phyloP scores from a whole-genome alignment of 345 rosid species.

The Eucalyptus tenuipes region DNA sequence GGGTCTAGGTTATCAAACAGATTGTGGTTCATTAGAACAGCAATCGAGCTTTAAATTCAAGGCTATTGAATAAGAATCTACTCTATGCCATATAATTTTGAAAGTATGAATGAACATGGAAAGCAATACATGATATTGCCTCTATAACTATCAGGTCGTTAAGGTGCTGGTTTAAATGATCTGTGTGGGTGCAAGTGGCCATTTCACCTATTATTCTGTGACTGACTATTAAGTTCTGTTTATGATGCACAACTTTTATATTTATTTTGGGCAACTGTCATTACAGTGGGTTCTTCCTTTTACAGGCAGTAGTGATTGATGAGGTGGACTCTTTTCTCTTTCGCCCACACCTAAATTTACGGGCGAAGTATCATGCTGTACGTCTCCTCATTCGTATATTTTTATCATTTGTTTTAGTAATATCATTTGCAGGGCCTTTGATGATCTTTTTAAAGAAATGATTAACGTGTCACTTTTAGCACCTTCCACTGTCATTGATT shows the following conservation, averaged over 20 bases:
- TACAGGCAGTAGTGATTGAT: conserved; percentile 82
- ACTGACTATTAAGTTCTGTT: neutral
- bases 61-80: neutral
- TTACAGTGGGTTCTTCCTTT: neutral
- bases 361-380: conserved; percentile 92
- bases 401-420: neutral
- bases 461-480: neutral
- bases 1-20: neutral
- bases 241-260: neutral
- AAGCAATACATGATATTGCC: neutral
- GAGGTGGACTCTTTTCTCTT: conserved; percentile 92
- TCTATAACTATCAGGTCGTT: neutral
- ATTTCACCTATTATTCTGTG: neutral
- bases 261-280: neutral
- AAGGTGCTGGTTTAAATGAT: neutral
- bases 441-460: neutral
- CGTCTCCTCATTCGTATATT: conserved; percentile 2
- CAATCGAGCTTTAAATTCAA: neutral
- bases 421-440: neutral
- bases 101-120: neutral
- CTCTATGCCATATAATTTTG: neutral
- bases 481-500: neutral
- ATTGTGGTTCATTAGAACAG: neutral
- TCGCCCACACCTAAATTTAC: conserved; percentile 74
- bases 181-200: neutral